Percentiles rank a stretch among this genome's conserved stretches.
These are phyloP conservation scores for Lipomyces mesembrius DNA, from an alignment of 805 yeast genomes.

Conservation along the genomic window DNA sequence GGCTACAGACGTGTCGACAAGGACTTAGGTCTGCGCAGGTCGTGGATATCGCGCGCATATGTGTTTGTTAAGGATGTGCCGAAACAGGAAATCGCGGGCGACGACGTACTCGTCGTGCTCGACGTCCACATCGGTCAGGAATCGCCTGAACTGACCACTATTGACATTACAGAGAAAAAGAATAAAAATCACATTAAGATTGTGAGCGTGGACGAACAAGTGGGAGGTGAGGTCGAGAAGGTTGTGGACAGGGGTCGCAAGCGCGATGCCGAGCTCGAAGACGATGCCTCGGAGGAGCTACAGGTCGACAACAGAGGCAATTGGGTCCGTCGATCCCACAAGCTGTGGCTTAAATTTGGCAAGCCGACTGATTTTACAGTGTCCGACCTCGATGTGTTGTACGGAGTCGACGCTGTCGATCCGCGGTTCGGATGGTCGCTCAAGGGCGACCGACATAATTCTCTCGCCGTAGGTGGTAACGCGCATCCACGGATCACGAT, in stretches of 20 bases:
- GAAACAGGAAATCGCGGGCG: constrained; percentile 40
- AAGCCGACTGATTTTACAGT: constrained; percentile 48
- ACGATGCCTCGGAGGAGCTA: neutral
- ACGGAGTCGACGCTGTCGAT: constrained; percentile 73
- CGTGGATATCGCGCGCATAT: constrained; percentile 53
- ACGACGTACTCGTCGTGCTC: constrained; percentile 35
- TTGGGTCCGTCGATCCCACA: constrained; percentile 44
- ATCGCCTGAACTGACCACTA: constrained; percentile 14
- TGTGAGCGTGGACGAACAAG: constrained; percentile 29
- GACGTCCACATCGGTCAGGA: constrained; percentile 25
- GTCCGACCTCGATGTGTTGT: constrained; percentile 68
- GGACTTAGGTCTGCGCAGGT: constrained; percentile 53
- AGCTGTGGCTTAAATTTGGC: constrained; percentile 67
- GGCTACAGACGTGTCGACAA: constrained; percentile 54
- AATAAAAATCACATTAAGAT: neutral
- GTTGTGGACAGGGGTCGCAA: constrained; percentile 20
- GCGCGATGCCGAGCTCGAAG: constrained; percentile 10
- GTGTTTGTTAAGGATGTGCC: constrained; percentile 45
- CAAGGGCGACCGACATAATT: constrained; percentile 36
- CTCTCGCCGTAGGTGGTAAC: constrained; percentile 38
- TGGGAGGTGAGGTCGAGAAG: constrained; percentile 45
- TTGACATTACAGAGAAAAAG: neutral
- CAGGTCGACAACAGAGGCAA: constrained; percentile 52
- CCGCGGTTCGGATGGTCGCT: constrained; percentile 75
- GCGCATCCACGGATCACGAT: constrained; percentile 43